Evolutionary conservation across 306 rosid species (phyloP).

Genomic region (Malus asiatica): DNA sequence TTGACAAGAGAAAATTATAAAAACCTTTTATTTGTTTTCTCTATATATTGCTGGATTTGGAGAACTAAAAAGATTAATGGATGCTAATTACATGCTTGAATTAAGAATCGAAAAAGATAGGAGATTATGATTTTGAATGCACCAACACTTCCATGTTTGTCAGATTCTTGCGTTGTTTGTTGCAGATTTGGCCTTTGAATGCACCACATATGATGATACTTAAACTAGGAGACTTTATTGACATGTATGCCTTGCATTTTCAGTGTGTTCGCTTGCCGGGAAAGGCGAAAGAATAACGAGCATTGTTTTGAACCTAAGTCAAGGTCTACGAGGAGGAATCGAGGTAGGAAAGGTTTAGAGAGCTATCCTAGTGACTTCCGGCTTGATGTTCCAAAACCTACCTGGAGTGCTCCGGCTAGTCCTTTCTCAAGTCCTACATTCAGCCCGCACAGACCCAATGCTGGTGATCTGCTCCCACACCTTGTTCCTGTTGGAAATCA

Average conservation of each 20-base stretch:
- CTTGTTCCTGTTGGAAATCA: constrained; percentile 39
- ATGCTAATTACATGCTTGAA: not conserved
- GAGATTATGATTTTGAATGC: not conserved
- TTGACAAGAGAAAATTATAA: not conserved
- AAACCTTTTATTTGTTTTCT: too few species aligned
- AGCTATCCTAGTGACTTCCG: constrained; percentile 20
- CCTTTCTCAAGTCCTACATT: constrained; percentile 55
- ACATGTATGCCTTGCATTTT: constrained; percentile 1
- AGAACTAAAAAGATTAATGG: not conserved
- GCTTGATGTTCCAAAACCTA: constrained; percentile 21
- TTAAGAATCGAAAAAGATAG: not conserved
- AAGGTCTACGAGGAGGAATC: constrained; percentile 19
- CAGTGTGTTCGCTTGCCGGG: constrained; percentile 47
- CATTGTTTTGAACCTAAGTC: constrained; percentile 27
- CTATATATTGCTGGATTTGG: not conserved
- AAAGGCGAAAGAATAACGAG: constrained; percentile 24
- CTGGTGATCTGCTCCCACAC: constrained; percentile 39
- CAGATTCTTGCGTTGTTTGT: not conserved
- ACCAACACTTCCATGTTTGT: not conserved
- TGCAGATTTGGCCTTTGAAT: not conserved
- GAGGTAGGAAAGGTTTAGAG: constrained; percentile 11
- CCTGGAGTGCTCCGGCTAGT: constrained; percentile 63
- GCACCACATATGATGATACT: not conserved
- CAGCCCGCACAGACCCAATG: constrained; percentile 39
- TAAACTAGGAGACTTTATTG: not conserved